Evolutionary conservation across 371 early-diverging fungal species (phyloP).

Genomic region (Dichotomocladium elegans): DNA sequence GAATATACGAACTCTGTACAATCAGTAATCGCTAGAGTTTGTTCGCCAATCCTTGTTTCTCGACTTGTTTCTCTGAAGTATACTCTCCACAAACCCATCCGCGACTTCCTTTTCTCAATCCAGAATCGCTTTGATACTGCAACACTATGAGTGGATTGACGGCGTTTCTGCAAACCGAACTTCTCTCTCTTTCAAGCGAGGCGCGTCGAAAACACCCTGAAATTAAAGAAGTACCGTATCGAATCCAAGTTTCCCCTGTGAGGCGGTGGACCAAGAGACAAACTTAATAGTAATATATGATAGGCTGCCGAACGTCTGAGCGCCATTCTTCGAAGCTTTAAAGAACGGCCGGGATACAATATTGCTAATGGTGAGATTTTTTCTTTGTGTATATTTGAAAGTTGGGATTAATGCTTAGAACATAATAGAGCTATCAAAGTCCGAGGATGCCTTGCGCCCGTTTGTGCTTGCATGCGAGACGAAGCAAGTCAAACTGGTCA

Average conservation of each 20-base stretch:
- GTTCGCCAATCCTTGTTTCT: no score
- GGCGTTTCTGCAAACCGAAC: constrained; percentile 79
- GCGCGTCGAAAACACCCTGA: constrained; percentile 89
- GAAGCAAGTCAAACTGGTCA: constrained; percentile 78
- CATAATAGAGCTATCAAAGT: constrained; percentile 69
- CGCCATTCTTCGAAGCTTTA: constrained; percentile 55
- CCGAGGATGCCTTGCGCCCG: constrained; percentile 81
- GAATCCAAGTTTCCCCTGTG: no score
- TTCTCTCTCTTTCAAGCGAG: constrained; percentile 85
- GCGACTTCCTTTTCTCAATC: no score
- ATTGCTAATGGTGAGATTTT: constrained; percentile 44
- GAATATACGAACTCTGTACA: no score
- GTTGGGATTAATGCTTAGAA: neutral
- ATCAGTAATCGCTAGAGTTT: no score
- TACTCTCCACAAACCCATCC: no score
- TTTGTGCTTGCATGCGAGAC: constrained; percentile 90
- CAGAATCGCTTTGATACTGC: no score
- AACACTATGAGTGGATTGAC: constrained; percentile 62
- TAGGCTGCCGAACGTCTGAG: constrained; percentile 61
- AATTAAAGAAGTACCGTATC: constrained; percentile 82
- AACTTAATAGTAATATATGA: neutral
- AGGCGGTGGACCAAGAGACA: neutral
- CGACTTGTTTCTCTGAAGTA: no score
- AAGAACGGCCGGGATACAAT: constrained; percentile 53
- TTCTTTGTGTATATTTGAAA: neutral